Base-by-base conservation (phyloP, 1,284 basidiomycete species). In the Cyathus pygmaeus region DNA sequence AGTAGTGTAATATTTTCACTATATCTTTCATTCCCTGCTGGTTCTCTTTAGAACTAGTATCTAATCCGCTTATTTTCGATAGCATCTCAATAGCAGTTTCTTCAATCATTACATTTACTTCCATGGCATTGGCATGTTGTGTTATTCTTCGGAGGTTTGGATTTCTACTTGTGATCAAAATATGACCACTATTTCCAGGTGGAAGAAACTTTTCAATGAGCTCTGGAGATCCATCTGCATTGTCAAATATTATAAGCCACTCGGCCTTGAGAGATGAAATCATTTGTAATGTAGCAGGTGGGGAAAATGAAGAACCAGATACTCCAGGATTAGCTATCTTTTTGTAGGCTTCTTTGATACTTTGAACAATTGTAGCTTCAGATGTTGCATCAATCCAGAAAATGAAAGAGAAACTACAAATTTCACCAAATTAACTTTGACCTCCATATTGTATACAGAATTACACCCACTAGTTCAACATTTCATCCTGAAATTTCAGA, bases 351-450 rank as follows among this genome's bases (percentile, higher is more conserved):
- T 42, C 39, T 19, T 42, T 19, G 17, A 42, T 5, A 19, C 39
- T 42, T 42, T 19, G 10, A 5, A 17, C 39, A 9, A 42, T 19
- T 11, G 39, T 42, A 42, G 13, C 17, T 19, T 42, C 17, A 42
- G 39, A 42, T 42, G 39, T 42, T 42, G 39, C 39, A 42, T 42
- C 39, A 55, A 55, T 30, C 54, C 54, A 55, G 7, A 55, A 55
- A 19, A 44, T 46, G 24, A 4, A 19, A 19, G 17, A 42, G 17
- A 42, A 19, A 19, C 39, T 42, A 42, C n/a, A 11, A 11, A 42
- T 42, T 10, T 19, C n/a, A 11, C n/a, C n/a, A 42, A 42, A 36
- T 36, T n/a, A n/a, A n/a, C 33, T 42, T 11, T 42, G 17, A 4
- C n/a, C 7, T 10, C 5, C n/a, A 42, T 5, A 42, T 3, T 4